phyloP scores from a whole-genome alignment of 768 basidiomycete genomes.

The Lactarius sanguifluus region DNA sequence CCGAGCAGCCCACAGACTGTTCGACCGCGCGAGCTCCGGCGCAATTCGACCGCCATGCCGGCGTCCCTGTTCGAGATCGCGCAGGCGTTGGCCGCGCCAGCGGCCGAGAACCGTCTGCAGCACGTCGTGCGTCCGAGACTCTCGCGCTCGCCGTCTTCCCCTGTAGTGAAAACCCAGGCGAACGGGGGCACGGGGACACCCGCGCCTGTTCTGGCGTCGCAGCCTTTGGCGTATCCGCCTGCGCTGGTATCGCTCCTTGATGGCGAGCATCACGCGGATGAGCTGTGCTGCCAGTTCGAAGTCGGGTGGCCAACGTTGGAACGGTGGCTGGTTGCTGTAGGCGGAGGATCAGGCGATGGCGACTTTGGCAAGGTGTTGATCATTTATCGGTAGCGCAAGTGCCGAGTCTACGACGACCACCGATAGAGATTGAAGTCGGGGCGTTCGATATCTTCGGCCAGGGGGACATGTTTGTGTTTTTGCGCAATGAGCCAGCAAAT shows the following conservation, averaged over 20 bases:
- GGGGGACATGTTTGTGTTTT: too few species aligned
- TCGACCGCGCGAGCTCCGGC: constrained; percentile 19
- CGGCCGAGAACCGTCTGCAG: constrained; percentile 14
- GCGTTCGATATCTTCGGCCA: not conserved
- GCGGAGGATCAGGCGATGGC: constrained; percentile 58
- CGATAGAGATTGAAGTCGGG: not conserved
- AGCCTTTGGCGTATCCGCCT: constrained; percentile 47
- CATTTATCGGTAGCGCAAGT: constrained; percentile 56
- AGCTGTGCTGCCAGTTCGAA: constrained; percentile 79
- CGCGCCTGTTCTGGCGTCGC: constrained; percentile 22
- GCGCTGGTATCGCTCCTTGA: constrained; percentile 66
- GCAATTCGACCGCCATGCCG: constrained; percentile 19
- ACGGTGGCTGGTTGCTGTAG: constrained; percentile 62
- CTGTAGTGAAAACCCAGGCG: constrained; percentile 41
- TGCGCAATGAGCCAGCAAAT: not conserved
- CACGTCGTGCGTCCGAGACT: constrained; percentile 43
- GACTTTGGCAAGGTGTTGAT: constrained; percentile 77
- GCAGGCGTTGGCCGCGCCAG: constrained; percentile 21
- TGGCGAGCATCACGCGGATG: constrained; percentile 91
- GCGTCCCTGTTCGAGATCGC: constrained; percentile 29
- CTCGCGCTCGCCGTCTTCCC: constrained; percentile 58
- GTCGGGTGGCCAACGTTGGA: constrained; percentile 82
- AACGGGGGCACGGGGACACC: constrained; percentile 20
- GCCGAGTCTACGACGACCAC: not conserved
- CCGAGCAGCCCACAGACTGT: constrained; percentile 15